These are phyloP conservation scores for Amanita phalloides DNA, from an alignment of 768 basidiomycete genomes.

Conservation along the genomic window DNA sequence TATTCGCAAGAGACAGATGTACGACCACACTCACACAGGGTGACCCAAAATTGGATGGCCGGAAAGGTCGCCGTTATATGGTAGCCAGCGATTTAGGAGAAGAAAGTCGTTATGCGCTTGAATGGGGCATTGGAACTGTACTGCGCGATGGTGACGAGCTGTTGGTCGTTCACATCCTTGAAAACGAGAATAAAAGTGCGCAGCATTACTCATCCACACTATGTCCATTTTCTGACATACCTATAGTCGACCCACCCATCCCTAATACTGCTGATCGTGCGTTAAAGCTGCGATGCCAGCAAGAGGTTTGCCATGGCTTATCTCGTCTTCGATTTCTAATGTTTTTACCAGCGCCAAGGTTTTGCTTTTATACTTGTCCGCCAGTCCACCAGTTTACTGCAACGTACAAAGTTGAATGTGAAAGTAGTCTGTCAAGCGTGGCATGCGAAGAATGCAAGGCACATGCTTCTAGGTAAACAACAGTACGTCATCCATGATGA, in stretches of 20 bases:
- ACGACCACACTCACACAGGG: conserved; percentile 87
- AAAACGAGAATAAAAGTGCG: conserved; percentile 85
- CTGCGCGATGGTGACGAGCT: conserved; percentile 90
- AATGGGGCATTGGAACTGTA: conserved; percentile 98
- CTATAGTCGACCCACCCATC: conserved; percentile 52
- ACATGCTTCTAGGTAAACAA: conserved; percentile 68
- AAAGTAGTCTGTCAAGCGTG: conserved; percentile 88
- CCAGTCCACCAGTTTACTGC: conserved; percentile 81
- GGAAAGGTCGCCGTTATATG: conserved; percentile 64
- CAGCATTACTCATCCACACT: conserved; percentile 2
- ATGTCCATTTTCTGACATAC: conserved; percentile 3
- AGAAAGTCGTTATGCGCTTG: conserved; percentile 89
- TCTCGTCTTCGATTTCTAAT: conserved; percentile 5
- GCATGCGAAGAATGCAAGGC: conserved; percentile 91
- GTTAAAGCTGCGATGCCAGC: conserved; percentile 76
- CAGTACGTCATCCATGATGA: not conserved
- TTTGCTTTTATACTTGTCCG: conserved; percentile 81
- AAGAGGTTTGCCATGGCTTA: conserved; percentile 51
- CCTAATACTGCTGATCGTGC: conserved; percentile 68
- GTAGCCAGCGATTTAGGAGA: conserved; percentile 93
- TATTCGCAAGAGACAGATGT: conserved; percentile 87
- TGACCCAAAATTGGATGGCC: conserved; percentile 49
- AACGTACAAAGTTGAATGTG: conserved; percentile 84
- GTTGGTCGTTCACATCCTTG: conserved; percentile 84
- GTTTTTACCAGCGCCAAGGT: conserved; percentile 60